Percentiles rank a stretch among this genome's conserved stretches.
Conservation (phyloP, 257 asterid species). For the Linaria vulgaris region DNA sequence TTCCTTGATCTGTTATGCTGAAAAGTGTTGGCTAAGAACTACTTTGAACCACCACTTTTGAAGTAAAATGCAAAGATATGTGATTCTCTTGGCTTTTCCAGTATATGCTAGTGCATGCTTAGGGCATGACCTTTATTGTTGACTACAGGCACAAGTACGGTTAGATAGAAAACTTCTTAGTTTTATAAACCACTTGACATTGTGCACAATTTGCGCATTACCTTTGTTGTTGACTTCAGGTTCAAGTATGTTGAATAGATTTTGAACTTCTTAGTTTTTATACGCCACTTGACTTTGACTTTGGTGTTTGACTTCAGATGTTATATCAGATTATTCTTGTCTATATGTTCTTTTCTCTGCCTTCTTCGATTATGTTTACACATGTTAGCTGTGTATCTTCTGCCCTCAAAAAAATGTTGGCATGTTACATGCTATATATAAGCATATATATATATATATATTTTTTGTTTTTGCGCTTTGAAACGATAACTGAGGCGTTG, state of each 20-base stretch:
- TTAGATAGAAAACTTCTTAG: no score
- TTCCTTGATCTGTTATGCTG: background rate
- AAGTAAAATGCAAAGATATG: background rate
- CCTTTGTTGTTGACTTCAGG: background rate
- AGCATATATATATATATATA: background rate
- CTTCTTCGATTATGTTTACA: background rate
- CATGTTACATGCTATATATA: background rate
- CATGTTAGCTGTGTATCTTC: slow-evolving; percentile 1
- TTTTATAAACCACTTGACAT: no score
- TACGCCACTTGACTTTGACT: background rate
- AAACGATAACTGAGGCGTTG: background rate
- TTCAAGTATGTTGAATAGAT: background rate
- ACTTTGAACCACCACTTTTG: background rate
- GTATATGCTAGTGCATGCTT: no score
- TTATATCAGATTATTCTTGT: background rate
- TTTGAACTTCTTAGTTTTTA: background rate
- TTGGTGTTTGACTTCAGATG: background rate
- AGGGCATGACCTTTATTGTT: no score
- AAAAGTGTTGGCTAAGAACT: background rate
- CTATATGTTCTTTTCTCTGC: background rate
- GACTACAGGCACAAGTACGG: no score
- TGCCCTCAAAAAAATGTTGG: slow-evolving; percentile 12
- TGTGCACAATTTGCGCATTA: no score
- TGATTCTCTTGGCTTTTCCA: no score
- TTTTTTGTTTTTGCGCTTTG: background rate